Conservation (phyloP, 352 stramenopile species). For the Phytopythium helicoides region DNA sequence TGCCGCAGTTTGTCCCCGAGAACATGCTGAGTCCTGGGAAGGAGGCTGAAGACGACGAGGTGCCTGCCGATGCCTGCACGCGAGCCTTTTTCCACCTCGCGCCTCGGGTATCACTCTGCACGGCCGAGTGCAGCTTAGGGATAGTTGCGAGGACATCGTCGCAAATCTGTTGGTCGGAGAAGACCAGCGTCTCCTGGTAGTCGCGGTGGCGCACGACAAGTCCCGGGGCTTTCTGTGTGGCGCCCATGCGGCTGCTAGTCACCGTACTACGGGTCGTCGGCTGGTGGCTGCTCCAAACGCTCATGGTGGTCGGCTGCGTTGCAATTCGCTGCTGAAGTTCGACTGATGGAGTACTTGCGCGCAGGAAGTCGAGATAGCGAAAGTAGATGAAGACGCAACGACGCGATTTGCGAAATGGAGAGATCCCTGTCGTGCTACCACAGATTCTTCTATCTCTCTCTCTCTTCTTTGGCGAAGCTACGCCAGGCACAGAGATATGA, state of each 20-base stretch:
- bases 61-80: conserved; percentile 30
- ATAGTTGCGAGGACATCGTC: conserved; percentile 36
- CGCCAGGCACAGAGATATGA: too few species aligned
- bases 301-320: conserved; percentile 5
- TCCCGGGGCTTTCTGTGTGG: conserved; percentile 8
- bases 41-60: not conserved
- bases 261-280: conserved; percentile 6
- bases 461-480: too few species aligned
- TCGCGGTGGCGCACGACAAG: conserved; percentile 20
- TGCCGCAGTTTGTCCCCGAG: conserved; percentile 10
- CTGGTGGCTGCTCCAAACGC: conserved; percentile 12
- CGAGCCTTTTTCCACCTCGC: conserved; percentile 32
- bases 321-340: not conserved
- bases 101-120: conserved; percentile 28
- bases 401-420: conserved; percentile 1
- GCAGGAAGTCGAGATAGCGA: not conserved
- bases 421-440: too few species aligned
- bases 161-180: conserved; percentile 39
- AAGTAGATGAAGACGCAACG: not conserved
- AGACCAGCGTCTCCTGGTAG: conserved; percentile 22
- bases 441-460: too few species aligned
- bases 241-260: conserved; percentile 3
- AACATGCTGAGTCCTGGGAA: conserved; percentile 4
- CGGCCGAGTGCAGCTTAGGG: conserved; percentile 39
- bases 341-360: not conserved